These are phyloP conservation scores for Rutidosis leptorrhynchoides DNA, from an alignment of 129 eudicot genomes.

Conservation along the genomic window DNA sequence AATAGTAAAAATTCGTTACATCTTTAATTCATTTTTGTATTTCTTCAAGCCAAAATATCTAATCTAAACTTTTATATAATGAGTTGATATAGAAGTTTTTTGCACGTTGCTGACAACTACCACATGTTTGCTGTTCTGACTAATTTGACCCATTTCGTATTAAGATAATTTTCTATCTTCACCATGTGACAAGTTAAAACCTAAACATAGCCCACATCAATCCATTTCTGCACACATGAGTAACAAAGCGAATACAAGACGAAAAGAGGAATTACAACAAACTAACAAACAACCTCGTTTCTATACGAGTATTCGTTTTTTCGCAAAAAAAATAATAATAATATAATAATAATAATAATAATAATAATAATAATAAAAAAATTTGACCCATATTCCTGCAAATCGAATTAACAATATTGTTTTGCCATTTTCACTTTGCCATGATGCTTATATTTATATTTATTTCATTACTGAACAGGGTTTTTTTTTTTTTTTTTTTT, in stretches of 20 bases:
- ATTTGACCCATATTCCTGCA: too few relatives aligned
- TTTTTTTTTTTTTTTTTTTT: too few relatives aligned
- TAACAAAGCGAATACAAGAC: too few relatives aligned
- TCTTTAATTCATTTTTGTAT: not conserved
- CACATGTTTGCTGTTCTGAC: not conserved
- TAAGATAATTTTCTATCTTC: not conserved
- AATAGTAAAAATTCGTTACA: not conserved
- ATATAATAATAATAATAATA: too few relatives aligned
- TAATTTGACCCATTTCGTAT: not conserved
- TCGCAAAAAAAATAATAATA: too few relatives aligned
- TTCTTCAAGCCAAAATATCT: not conserved
- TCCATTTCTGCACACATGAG: not conserved
- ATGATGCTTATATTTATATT: not conserved
- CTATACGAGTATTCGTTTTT: too few relatives aligned
- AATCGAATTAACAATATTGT: not conserved
- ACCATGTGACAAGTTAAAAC: not conserved
- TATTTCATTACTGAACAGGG: conserved; percentile 50
- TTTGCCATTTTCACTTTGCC: not conserved
- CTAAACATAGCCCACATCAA: not conserved
- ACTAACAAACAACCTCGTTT: too few relatives aligned
- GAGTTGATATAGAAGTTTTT: too few relatives aligned
- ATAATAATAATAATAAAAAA: too few relatives aligned
- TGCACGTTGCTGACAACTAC: not conserved
- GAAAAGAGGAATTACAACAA: too few relatives aligned
- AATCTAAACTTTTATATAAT: not conserved